A percentile compares a stretch with the other conserved stretches of the same genome.
These are phyloP conservation scores for Cupressus sempervirens DNA, from an alignment of 75 land plant genomes.

Conservation along the genomic window DNA sequence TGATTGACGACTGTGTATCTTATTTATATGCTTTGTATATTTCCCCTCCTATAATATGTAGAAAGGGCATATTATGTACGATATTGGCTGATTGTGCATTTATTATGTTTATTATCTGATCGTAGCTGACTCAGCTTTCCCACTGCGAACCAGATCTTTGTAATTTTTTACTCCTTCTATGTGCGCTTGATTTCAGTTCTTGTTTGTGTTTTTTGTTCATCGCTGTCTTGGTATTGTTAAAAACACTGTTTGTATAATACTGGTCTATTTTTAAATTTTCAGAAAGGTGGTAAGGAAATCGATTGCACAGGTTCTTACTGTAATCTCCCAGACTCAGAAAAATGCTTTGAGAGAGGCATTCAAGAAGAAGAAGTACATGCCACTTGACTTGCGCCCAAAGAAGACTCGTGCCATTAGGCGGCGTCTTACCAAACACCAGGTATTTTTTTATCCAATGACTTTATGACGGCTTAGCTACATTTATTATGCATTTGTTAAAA, in stretches of 20 bases:
- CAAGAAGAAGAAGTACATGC: constrained; percentile 64
- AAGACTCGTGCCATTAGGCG: constrained; percentile 76
- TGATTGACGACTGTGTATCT: no score
- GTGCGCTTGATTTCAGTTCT: no score
- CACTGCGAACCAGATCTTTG: no score
- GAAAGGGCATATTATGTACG: no score
- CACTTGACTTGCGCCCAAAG: constrained; percentile 77
- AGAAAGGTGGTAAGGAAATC: constrained; percentile 81
- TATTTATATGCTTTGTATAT: no score
- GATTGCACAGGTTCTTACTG: constrained; percentile 74
- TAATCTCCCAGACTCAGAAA: constrained; percentile 75
- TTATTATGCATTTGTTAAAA: background rate
- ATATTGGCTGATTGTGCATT: no score
- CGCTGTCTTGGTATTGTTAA: background rate
- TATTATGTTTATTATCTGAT: no score
- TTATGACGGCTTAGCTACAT: background rate
- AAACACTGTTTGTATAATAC: background rate
- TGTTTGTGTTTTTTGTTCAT: background rate
- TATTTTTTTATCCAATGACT: background rate
- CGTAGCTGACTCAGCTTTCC: no score
- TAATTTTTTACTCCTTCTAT: no score
- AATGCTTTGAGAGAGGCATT: constrained; percentile 58
- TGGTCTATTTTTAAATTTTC: constrained; percentile 21
- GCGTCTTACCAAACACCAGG: constrained; percentile 77
- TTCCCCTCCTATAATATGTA: no score